Evolutionary conservation across 2,329 filamentous ascomycete genomes (phyloP).

Genomic region (Fusarium marasasianum): DNA sequence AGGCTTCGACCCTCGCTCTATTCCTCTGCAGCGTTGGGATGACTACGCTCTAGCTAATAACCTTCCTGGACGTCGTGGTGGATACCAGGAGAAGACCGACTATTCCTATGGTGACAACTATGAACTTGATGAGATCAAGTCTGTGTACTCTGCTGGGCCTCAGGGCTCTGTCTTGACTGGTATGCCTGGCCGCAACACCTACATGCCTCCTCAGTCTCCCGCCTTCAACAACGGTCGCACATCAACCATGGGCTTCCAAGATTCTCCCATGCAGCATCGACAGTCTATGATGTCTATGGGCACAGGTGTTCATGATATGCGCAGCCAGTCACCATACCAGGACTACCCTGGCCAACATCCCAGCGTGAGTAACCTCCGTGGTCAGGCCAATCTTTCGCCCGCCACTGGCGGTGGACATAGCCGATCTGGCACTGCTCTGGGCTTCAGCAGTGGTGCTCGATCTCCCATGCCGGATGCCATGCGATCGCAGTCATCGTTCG

Average conservation of each 20-base stretch:
- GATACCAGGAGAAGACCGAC: slow-evolving; percentile 70
- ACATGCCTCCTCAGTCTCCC: slow-evolving; percentile 86
- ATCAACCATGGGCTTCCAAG: slow-evolving; percentile 53
- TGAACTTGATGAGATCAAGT: slow-evolving; percentile 98
- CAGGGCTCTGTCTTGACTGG: slow-evolving; percentile 89
- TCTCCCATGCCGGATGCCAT: slow-evolving; percentile 58
- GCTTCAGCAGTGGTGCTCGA: slow-evolving; percentile 58
- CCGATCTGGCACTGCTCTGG: slow-evolving; percentile 58
- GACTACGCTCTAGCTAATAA: slow-evolving; percentile 90
- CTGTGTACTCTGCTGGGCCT: slow-evolving; percentile 91
- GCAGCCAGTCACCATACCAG: slow-evolving; percentile 67
- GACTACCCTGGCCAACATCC: slow-evolving; percentile 61
- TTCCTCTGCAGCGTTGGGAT: slow-evolving; percentile 96
- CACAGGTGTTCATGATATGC: slow-evolving; percentile 55
- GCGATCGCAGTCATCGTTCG: slow-evolving; percentile 64
- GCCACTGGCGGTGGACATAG: slow-evolving; percentile 47
- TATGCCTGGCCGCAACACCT: slow-evolving; percentile 76
- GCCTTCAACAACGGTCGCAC: slow-evolving; percentile 67
- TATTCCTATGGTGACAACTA: slow-evolving; percentile 79
- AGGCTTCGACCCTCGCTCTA: slow-evolving; percentile 88
- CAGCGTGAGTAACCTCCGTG: slow-evolving; percentile 70
- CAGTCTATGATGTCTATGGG: slow-evolving; percentile 78
- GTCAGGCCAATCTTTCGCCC: slow-evolving; percentile 59
- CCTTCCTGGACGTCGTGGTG: slow-evolving; percentile 88
- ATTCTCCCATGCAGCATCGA: slow-evolving; percentile 61